These are phyloP conservation scores for Spongispora temasekensis DNA, from an alignment of 1,284 basidiomycete genomes.

Conservation along the genomic window DNA sequence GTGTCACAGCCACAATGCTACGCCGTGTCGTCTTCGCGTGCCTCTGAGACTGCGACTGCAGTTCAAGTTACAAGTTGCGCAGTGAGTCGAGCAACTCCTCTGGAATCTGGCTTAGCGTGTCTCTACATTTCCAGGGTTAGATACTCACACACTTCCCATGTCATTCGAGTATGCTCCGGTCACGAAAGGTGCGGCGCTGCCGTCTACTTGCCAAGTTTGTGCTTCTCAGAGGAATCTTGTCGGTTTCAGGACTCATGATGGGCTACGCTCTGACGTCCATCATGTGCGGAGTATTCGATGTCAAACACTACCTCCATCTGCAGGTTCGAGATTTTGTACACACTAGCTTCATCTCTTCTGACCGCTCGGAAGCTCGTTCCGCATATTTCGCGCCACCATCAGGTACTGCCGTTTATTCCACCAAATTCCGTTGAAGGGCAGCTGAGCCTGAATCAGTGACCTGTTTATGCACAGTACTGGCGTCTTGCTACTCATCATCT, in stretches of 20 bases:
- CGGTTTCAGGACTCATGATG: slow-evolving; percentile 70
- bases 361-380: slow-evolving; percentile 55
- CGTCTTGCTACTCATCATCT: slow-evolving; percentile 75
- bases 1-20: slow-evolving; percentile 14
- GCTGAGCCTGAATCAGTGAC: slow-evolving; percentile 25
- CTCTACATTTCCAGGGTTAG: too few relatives aligned
- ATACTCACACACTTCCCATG: slow-evolving; percentile 41
- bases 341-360: slow-evolving; percentile 8
- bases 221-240: not conserved
- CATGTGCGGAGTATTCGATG: slow-evolving; percentile 73
- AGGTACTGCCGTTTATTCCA: slow-evolving; percentile 43
- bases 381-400: slow-evolving; percentile 69
- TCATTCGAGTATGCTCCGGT: slow-evolving; percentile 79
- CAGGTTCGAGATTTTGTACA: slow-evolving; percentile 48
- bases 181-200: slow-evolving; percentile 61
- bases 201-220: not conserved
- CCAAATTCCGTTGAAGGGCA: slow-evolving; percentile 13
- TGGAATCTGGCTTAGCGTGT: too few relatives aligned
- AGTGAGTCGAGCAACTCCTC: too few relatives aligned
- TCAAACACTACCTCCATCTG: slow-evolving; percentile 86
- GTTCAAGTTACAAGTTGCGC: too few relatives aligned
- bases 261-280: slow-evolving; percentile 69
- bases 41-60: too few relatives aligned
- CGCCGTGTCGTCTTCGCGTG: not conserved
- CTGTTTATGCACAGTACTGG: slow-evolving; percentile 69